phyloP scores from a whole-genome alignment of 148 eudicot genomes.

The Cornus kousa region DNA sequence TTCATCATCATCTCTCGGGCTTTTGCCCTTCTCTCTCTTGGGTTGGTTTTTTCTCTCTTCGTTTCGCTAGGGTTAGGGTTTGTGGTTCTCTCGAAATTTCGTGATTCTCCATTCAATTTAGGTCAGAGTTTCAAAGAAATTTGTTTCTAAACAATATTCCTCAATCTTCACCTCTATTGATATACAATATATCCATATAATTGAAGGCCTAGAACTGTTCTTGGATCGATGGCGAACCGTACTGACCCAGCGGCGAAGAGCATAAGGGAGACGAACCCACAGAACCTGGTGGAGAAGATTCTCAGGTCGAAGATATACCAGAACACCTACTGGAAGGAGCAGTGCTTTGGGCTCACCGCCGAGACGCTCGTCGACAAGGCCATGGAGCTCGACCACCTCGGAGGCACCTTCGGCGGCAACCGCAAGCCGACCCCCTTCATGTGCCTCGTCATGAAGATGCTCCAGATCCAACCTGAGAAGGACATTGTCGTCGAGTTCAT shows the following conservation, averaged over 20 bases:
- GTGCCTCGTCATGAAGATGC: slow-evolving; percentile 94
- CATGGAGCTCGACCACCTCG: slow-evolving; percentile 96
- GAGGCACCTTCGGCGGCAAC: slow-evolving; percentile 86
- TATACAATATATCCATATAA: background rate
- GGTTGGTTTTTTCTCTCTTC: no score
- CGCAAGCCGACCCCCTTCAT: slow-evolving; percentile 90
- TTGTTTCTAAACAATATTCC: background rate
- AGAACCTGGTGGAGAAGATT: slow-evolving; percentile 90
- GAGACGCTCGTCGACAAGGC: slow-evolving; percentile 99
- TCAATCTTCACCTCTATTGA: background rate
- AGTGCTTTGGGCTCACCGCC: slow-evolving; percentile 94
- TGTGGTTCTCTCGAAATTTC: no score
- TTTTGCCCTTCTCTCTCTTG: no score
- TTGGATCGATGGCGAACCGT: slow-evolving; percentile 81
- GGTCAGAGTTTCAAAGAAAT: no score
- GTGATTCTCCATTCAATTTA: no score
- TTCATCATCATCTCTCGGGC: no score
- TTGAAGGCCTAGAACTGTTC: slow-evolving; percentile 7
- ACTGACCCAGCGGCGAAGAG: slow-evolving; percentile 89
- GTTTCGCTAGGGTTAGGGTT: no score
- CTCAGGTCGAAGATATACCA: slow-evolving; percentile 82
- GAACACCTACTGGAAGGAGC: slow-evolving; percentile 92
- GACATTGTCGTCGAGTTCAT: background rate
- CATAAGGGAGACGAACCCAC: slow-evolving; percentile 95
- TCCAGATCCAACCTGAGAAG: slow-evolving; percentile 85